Base-by-base conservation (phyloP, 2,329 filamentous ascomycete species). In the Ceratocystis alfenasii region DNA sequence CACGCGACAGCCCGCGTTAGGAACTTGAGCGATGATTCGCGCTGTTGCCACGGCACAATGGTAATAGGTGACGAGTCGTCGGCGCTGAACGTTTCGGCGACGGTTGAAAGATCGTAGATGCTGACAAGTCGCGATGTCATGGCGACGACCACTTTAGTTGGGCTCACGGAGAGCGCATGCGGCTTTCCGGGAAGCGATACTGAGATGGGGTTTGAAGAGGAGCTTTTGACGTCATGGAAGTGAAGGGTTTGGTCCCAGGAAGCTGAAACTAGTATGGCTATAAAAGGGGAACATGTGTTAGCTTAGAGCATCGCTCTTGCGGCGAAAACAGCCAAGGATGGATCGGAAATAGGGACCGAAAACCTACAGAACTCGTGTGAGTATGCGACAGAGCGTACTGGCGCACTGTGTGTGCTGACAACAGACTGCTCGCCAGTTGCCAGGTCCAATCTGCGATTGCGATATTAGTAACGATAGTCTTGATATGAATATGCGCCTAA, bases 181-280 rank as follows among this genome's bases (percentile, higher is more conserved):
- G 91, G 90, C 75, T 96, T 99, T 33, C 86, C 88, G 0, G 89
- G 90, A 25, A 96, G 85, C 2, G 81, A 77, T 66, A 96, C 81
- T 57, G 79, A 82, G 57, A 87, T 81, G n/a, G 84, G 84, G 36
- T 76, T 71, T n/a, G 60, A 63, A 22, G 46, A 44, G 68, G 76
- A 78, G 72, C 77, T 77, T 71, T 74, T 77, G 61, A 87, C 79
- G 72, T 87, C 82, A 78, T 96, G 90, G 67, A 96, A 81, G 74
- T 96, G 91, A 57, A 99, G 81, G 5, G 89, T 96, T 68, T 83
- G 86, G 75, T 99, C 93, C 94, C 94, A 99, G 5, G 92, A 95
- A 64, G 89, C 89, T 65, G 91, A 96, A 70, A 97, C 81, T 67
- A 99, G 82, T 69, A 96, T 79, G 62, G 83, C 83, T 86, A 69